Evolutionary conservation across 2,329 filamentous ascomycete genomes (phyloP).

Genomic region (Emericellopsis cladophorae): DNA sequence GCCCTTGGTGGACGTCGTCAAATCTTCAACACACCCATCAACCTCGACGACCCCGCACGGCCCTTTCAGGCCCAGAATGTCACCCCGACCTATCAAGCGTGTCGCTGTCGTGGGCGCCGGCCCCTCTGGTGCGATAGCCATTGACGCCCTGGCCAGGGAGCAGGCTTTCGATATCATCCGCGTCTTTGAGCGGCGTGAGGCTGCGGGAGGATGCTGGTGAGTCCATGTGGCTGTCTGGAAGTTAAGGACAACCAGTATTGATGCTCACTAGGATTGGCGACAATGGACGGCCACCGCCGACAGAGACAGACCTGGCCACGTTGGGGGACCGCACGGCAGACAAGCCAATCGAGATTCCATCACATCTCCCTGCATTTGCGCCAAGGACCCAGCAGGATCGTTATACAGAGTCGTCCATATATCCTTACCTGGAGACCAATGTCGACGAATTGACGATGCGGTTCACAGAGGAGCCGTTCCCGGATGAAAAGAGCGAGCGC

Average conservation of each 20-base stretch:
- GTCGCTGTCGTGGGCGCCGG: constrained; percentile 51
- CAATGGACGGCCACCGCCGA: constrained; percentile 17
- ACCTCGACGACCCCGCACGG: too few species aligned
- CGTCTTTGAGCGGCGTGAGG: constrained; percentile 49
- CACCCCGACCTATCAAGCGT: constrained; percentile 10
- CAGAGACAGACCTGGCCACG: constrained; percentile 28
- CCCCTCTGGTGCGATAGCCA: constrained; percentile 45
- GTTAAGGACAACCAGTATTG: constrained; percentile 1
- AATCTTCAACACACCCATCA: too few species aligned
- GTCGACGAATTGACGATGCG: constrained; percentile 46
- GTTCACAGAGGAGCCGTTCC: constrained; percentile 44
- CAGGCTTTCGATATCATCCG: constrained; percentile 43
- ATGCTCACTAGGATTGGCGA: constrained; percentile 25
- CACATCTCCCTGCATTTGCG: constrained; percentile 29
- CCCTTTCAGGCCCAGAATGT: too few species aligned
- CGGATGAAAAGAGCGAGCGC: constrained; percentile 16
- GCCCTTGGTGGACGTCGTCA: too few species aligned
- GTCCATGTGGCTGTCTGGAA: constrained; percentile 7
- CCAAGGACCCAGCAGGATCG: constrained; percentile 29
- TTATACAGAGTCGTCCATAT: constrained; percentile 45
- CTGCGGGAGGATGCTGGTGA: constrained; percentile 49
- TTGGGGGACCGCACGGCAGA: constrained; percentile 38
- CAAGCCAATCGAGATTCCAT: constrained; percentile 30
- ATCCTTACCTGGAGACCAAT: constrained; percentile 54
- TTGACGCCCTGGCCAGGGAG: constrained; percentile 48